Base-by-base conservation (phyloP, 306 rosid species). In the Citrullus amarus region DNA sequence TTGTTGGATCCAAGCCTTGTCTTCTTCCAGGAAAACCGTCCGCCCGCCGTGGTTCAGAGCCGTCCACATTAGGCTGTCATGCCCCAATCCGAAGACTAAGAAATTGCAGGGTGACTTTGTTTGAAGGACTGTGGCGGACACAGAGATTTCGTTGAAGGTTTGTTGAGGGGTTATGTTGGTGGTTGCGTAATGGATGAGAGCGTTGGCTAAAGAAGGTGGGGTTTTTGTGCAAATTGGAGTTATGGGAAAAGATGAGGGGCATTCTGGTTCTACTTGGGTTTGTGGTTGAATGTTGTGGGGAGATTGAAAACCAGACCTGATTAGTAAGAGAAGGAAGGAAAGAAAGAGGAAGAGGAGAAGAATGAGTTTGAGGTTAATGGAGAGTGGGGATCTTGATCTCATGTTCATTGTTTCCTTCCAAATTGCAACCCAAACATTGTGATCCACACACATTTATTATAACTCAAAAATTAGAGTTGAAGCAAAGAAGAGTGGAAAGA, bases 61-160 rank as follows among this genome's bases (percentile, higher is more conserved):
- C 0, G 95, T 80, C 98, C 97, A 95, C 97, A 95, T 92, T 38
- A 95, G 88, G 83, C 96, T 95, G 85, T 95, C 98, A 20, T 86
- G 88, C 61, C 98, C 98, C 2, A 95, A 84, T 54, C 98, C 98
- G 18, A 89, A 95, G 1, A 95, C 97, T 9, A 92, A 82, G 83
- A 92, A 95, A 82, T 92, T 92, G 89, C 98, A 91, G 4, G 98
- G 97, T 1, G 98, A 86, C 67, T 88, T 92, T 77, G 48, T 88
- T 43, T 85, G 83, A 0, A 95, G 88, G 66, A 92, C 75, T 17
- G 76, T 80, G 8, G 92, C 83, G 5, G 98, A 91, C 6, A 95
- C 96, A 1, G 97, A 92, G 71, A 95, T 88, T 76, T 95, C 98
- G 0, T 51, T 39, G 15, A 85, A 67, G 80, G 97, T 92, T 78